Conservation (phyloP, 208 protist species). For the Trypanosoma theileri region DNA sequence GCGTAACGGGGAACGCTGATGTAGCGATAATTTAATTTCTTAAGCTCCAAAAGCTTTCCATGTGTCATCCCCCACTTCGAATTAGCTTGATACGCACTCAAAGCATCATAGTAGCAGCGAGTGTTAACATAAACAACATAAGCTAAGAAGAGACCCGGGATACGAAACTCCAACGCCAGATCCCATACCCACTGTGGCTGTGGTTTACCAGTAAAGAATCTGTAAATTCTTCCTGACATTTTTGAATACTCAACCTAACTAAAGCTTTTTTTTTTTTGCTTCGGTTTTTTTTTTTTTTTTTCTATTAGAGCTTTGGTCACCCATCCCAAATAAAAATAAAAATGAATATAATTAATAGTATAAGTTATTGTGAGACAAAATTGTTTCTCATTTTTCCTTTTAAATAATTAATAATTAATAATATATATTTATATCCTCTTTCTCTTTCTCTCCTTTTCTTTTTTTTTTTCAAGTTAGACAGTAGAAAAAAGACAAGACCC, state of each 20-base stretch:
- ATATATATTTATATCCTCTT: neutral
- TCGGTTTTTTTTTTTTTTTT: neutral
- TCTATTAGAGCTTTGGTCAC: neutral
- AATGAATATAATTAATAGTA: conserved; percentile 5
- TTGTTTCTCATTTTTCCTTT: neutral
- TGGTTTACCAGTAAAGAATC: conserved; percentile 58
- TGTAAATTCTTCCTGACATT: conserved; percentile 67
- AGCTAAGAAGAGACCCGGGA: conserved; percentile 62
- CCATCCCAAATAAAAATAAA: conserved; percentile 17
- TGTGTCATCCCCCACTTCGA: conserved; percentile 67
- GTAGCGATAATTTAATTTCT: conserved; percentile 86
- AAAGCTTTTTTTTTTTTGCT: neutral
- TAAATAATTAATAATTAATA: too few species aligned
- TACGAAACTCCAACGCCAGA: conserved; percentile 79
- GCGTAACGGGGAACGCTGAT: conserved; percentile 84
- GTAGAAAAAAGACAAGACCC: conserved; percentile 12
- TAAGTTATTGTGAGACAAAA: neutral
- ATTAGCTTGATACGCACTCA: conserved; percentile 65
- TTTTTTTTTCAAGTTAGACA: neutral
- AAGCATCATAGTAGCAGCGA: conserved; percentile 74
- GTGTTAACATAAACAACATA: conserved; percentile 79
- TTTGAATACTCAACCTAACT: neutral
- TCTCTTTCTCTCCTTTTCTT: neutral
- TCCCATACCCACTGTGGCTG: conserved; percentile 89
- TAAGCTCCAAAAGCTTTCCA: conserved; percentile 82